These are phyloP conservation scores for Chaetothyriales sp. DNA, from an alignment of 2,329 filamentous ascomycete genomes.

Conservation along the genomic window DNA sequence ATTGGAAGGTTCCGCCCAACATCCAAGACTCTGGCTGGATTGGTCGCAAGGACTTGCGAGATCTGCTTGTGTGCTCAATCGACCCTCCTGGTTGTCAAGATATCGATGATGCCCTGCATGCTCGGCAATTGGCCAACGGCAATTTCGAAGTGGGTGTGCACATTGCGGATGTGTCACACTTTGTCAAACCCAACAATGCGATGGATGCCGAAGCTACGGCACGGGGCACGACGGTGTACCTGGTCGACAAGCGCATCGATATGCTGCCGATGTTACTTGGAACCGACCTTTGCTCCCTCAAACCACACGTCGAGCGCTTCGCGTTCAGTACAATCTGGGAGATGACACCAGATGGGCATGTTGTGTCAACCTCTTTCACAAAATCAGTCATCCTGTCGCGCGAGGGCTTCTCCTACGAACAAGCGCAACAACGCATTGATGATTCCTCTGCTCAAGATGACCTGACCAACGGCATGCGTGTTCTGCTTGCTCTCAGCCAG, in stretches of 20 bases:
- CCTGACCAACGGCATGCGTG: slow-evolving; percentile 77
- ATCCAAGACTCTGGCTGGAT: slow-evolving; percentile 75
- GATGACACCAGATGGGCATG: slow-evolving; percentile 68
- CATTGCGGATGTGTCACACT: slow-evolving; percentile 98
- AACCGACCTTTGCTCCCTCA: slow-evolving; percentile 89
- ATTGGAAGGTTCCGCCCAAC: slow-evolving; percentile 79
- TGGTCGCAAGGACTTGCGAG: slow-evolving; percentile 68
- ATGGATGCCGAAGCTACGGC: slow-evolving; percentile 95
- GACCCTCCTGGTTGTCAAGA: slow-evolving; percentile 93
- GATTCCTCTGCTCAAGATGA: slow-evolving; percentile 78
- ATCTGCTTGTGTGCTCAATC: slow-evolving; percentile 88
- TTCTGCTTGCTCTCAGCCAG: slow-evolving; percentile 74
- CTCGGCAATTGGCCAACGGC: slow-evolving; percentile 69
- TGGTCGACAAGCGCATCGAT: slow-evolving; percentile 98
- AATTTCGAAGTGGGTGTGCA: slow-evolving; percentile 95
- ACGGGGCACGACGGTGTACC: slow-evolving; percentile 88
- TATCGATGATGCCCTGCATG: slow-evolving; percentile 94
- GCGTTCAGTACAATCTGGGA: slow-evolving; percentile 85
- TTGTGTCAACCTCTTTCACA: slow-evolving; percentile 75
- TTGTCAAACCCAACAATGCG: slow-evolving; percentile 89
- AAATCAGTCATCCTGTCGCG: slow-evolving; percentile 96
- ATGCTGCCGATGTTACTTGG: slow-evolving; percentile 96
- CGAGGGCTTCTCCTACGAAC: slow-evolving; percentile 95
- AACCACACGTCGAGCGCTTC: slow-evolving; percentile 91
- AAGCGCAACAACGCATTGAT: slow-evolving; percentile 87